A percentile compares a stretch with the other conserved stretches of the same genome.
These are phyloP conservation scores for Rhodotorula mucilaginosa DNA, from an alignment of 1,284 basidiomycete genomes.

Conservation along the genomic window DNA sequence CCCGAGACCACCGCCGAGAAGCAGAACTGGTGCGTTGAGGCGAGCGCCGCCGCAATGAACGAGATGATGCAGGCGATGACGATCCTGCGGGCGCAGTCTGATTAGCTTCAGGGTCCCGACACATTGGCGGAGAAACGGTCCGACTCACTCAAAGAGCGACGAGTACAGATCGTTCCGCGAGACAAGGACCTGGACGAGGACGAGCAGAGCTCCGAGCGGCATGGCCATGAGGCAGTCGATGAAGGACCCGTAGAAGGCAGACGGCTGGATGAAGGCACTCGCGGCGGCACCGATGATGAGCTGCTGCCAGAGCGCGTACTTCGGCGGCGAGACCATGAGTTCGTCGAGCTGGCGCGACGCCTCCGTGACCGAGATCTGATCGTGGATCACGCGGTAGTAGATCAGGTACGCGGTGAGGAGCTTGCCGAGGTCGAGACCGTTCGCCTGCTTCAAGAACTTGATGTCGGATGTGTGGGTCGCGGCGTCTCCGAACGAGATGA, in stretches of 20 bases:
- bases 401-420: slow-evolving; percentile 70
- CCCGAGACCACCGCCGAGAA: slow-evolving; percentile 80
- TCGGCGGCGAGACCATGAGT: slow-evolving; percentile 60
- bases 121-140: slow-evolving; percentile 65
- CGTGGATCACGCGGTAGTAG: slow-evolving; percentile 66
- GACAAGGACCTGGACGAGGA: slow-evolving; percentile 65
- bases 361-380: slow-evolving; percentile 75
- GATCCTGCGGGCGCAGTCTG: slow-evolving; percentile 54
- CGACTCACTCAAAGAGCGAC: slow-evolving; percentile 74
- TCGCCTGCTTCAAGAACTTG: slow-evolving; percentile 76
- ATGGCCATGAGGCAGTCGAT: slow-evolving; percentile 73
- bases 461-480: slow-evolving; percentile 80
- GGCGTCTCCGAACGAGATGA: slow-evolving; percentile 70
- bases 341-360: slow-evolving; percentile 70
- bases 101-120: not conserved
- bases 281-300: slow-evolving; percentile 77
- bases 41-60: slow-evolving; percentile 74
- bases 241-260: slow-evolving; percentile 68
- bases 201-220: slow-evolving; percentile 76
- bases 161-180: slow-evolving; percentile 75
- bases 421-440: slow-evolving; percentile 72
- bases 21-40: slow-evolving; percentile 70
- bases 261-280: slow-evolving; percentile 65
- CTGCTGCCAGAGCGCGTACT: slow-evolving; percentile 65
- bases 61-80: slow-evolving; percentile 73